Evolutionary conservation across 805 yeast genomes (phyloP), one percentile per base, ranked within the genome.

Genomic region (Komagataella populi): DNA sequence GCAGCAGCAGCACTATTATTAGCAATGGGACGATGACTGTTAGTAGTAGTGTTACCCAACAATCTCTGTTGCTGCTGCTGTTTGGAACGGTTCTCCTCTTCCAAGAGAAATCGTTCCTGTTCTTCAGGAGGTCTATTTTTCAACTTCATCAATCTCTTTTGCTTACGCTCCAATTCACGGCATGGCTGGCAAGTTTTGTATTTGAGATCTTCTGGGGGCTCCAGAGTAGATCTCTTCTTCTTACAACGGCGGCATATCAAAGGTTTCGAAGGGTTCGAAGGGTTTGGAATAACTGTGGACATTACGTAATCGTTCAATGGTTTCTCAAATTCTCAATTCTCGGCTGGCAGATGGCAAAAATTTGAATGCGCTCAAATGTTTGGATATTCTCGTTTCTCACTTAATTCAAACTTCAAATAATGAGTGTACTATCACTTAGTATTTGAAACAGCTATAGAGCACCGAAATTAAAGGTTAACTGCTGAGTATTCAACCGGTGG

Each of bases 171-270:
- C 48, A 77, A 73, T 60, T 76, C 73, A 53, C 82, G 70, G 59
- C 82, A 77, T 55, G 78, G 76, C 59, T 77, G 78, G 63, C 82
- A 77, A 3, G 82, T 77, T 55, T 76, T 77, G 60, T 76, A 77
- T 58, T 74, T 78, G 56, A 72, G 67, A 45, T 77, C 80, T 55
- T 76, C 80, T 1, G 78, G 75, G 22, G 77, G 77, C 61, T 77
- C 82, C 54, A 76, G 76, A 54, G 71, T 74, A 55, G 74, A 69
- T 64, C 82, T 69, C 70, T 74, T 72, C 50, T 80, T 63, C 59
- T 77, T 77, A 64, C 82, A 77, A 58, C 82, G 74, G 60, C 82
- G 78, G 59, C 82, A 77, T 2, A 68, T 12, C 20, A 30, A 23
- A 39, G 24, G 39, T 10, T 48, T n/a, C 14, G 23, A 22, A 18